Conservation (phyloP, 805 yeast genomes). For the Wickerhamomyces mucosus region DNA sequence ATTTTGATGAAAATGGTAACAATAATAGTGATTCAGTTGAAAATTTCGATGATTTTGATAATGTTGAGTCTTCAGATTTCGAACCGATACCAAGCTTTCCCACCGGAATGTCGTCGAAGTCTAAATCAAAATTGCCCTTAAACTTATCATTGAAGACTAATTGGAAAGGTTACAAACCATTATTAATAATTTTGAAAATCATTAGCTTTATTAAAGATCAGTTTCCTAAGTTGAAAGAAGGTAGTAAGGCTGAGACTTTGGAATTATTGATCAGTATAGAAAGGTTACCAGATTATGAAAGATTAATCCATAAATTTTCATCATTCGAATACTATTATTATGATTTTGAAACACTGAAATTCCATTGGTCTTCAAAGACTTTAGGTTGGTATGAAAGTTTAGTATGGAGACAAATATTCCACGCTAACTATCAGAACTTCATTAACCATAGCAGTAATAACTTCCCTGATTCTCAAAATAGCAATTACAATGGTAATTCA, state of each 20-base stretch:
- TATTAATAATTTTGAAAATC: slow-evolving; percentile 29
- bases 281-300: slow-evolving; percentile 22
- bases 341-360: slow-evolving; percentile 36
- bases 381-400: slow-evolving; percentile 71
- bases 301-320: slow-evolving; percentile 15
- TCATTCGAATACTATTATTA: slow-evolving; percentile 32
- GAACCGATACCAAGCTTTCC: slow-evolving; percentile 42
- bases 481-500: background rate
- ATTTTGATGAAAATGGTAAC: slow-evolving; percentile 3
- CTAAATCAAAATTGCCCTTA: slow-evolving; percentile 42
- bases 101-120: slow-evolving; percentile 50
- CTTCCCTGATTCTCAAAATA: slow-evolving; percentile 2
- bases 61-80: slow-evolving; percentile 13
- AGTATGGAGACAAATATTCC: slow-evolving; percentile 50
- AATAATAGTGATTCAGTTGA: slow-evolving; percentile 4
- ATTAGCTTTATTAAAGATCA: slow-evolving; percentile 20
- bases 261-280: slow-evolving; percentile 33
- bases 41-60: slow-evolving; percentile 5
- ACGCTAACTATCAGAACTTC: slow-evolving; percentile 16
- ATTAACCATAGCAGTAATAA: slow-evolving; percentile 4
- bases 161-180: slow-evolving; percentile 45
- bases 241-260: slow-evolving; percentile 19
- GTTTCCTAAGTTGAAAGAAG: slow-evolving; percentile 21
- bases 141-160: slow-evolving; percentile 38
- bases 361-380: slow-evolving; percentile 54